These are phyloP conservation scores for Hibiscus mutabilis DNA, from an alignment of 345 rosid species.

Conservation along the genomic window DNA sequence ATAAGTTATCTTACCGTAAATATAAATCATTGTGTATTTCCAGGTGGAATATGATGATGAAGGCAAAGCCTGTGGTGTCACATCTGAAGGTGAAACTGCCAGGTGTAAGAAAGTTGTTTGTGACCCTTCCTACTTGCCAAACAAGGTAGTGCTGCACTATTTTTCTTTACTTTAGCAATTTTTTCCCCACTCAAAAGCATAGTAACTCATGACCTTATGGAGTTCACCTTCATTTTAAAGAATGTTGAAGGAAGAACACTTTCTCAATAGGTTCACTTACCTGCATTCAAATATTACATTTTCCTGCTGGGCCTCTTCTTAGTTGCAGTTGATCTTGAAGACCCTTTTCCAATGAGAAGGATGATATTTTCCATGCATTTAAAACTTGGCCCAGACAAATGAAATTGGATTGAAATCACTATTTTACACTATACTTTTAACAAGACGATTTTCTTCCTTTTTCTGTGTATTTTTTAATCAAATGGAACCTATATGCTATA, in stretches of 20 bases:
- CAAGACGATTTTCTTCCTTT: not conserved
- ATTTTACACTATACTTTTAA: not conserved
- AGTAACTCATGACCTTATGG: not conserved
- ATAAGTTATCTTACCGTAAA: not conserved
- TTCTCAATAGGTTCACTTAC: not conserved
- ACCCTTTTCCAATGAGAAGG: not conserved
- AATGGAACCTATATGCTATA: not conserved
- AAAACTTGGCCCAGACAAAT: not conserved
- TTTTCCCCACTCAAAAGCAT: not conserved
- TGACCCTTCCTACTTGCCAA: conserved; percentile 83
- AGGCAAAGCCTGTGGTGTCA: conserved; percentile 82
- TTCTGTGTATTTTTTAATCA: not conserved
- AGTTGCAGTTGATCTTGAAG: not conserved
- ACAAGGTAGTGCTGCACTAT: conserved; percentile 48
- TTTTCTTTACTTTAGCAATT: not conserved
- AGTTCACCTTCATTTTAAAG: not conserved
- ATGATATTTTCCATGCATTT: not conserved
- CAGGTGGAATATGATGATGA: conserved; percentile 89
- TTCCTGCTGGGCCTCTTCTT: not conserved
- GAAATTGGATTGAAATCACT: not conserved
- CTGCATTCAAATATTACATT: not conserved
- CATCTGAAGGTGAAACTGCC: conserved; percentile 99
- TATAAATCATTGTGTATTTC: conserved; percentile 16
- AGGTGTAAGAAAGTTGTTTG: conserved; percentile 94
- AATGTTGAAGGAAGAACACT: not conserved